Evolutionary conservation across 1,139 yeast species (phyloP), one percentile per base, ranked within the genome.

Genomic region (Kazachstania sp.): DNA sequence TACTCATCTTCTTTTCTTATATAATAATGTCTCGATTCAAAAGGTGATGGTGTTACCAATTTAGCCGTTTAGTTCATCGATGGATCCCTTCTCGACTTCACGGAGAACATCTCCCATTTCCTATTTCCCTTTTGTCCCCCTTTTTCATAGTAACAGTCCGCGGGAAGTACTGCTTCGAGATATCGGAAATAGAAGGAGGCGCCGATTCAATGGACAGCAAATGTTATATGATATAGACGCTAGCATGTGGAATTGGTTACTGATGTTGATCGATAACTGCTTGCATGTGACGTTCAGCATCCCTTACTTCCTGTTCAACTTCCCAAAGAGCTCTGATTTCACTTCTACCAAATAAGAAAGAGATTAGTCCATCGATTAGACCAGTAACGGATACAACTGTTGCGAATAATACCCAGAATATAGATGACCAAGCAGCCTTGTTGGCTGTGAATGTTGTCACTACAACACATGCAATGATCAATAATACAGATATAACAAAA

Each of bases 311-410:
- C 55, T 70, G 55, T 47, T 71, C 68, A 0, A 83, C 85, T 65
- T 92, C 98, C 39, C 69, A 71, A 45, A 94, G 67, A 0, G 92
- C 92, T 46, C 97, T 71, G 54, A 72, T 67, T 61, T 94, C 99
- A 19, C 79, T 74, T 43, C 88, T 72, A 1, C 95, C 95, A 57
- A 90, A 92, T 42, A 86, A 62, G 51, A 74, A 77, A 50, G 94
- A 90, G 48, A 92, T 83, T 47, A 86, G 60, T 0, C 96, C 96
- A 60, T 87, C 82, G 1, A 85, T 61, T 0, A 78, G 69, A 0
- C 96, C 97, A 0, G 92, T 73, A 6, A 78, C 71, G 0, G 81
- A 73, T 5, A 86, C 63, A 0, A 79, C 55, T 0, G 77, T 69
- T 2, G 81, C 71, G 11, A 72, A 65, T 1, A 83, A 56, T 16